These are phyloP conservation scores for Heliamphora exappendiculata DNA, from an alignment of 148 eudicot genomes.

Conservation along the genomic window DNA sequence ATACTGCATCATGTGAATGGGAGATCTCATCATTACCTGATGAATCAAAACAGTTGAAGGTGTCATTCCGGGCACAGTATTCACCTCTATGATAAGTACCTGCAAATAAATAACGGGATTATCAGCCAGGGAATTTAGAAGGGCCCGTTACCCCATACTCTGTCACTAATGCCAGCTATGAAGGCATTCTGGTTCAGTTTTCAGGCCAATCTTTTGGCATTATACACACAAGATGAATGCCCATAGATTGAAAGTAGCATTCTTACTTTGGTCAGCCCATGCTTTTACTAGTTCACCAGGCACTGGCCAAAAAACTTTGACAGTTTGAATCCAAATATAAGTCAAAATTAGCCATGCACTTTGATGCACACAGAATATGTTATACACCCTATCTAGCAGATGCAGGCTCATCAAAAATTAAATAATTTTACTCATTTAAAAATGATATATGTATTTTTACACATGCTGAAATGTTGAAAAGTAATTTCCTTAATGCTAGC, in stretches of 20 bases:
- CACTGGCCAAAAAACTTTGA: background rate
- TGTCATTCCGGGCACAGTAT: conserved; percentile 96
- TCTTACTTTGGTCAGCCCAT: background rate
- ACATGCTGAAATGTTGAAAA: background rate
- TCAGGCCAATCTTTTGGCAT: background rate
- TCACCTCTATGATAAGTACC: conserved; percentile 86
- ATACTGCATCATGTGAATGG: background rate
- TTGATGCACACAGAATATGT: background rate
- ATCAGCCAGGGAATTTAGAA: background rate
- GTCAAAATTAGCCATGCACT: background rate
- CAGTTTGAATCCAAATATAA: background rate
- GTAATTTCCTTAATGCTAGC: background rate
- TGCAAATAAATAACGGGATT: conserved; percentile 19
- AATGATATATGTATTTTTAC: background rate
- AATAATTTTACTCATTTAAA: background rate
- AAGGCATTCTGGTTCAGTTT: background rate
- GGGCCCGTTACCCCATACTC: background rate
- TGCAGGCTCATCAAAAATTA: background rate
- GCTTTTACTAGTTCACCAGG: background rate
- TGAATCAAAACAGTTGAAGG: conserved; percentile 90
- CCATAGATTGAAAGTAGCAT: background rate
- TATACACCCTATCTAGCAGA: background rate
- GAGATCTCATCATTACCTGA: conserved; percentile 51
- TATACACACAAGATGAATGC: background rate
- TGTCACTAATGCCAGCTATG: background rate